Evolutionary conservation across 2,329 filamentous ascomycete species (phyloP).

Genomic region (Colletotrichum somersetense): DNA sequence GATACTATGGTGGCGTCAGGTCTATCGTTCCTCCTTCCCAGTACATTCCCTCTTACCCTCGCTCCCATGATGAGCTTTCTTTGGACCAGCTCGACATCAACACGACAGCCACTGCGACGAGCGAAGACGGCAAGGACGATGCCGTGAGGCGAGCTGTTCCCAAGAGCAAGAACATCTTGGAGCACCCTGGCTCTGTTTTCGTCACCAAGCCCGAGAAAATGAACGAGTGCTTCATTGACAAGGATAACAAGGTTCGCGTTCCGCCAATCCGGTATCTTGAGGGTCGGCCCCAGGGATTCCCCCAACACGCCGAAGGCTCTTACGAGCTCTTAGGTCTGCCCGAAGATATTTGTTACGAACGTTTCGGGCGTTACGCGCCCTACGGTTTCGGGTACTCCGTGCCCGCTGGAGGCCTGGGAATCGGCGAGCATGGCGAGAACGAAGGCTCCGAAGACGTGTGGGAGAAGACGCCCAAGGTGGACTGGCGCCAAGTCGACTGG

Average conservation of each 20-base stretch:
- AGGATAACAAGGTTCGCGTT: conserved; percentile 71
- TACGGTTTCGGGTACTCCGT: conserved; percentile 91
- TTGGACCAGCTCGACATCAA: conserved; percentile 56
- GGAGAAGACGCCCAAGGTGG: conserved; percentile 77
- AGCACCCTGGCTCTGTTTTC: conserved; percentile 54
- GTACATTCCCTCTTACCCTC: conserved; percentile 86
- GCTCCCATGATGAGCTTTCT: conserved; percentile 69
- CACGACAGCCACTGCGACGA: conserved; percentile 45
- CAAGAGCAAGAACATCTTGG: conserved; percentile 66
- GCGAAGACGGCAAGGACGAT: conserved; percentile 46
- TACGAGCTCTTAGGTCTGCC: conserved; percentile 83
- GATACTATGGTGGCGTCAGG: conserved; percentile 91
- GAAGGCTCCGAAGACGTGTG: conserved; percentile 86
- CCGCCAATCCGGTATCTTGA: conserved; percentile 80
- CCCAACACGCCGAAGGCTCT: conserved; percentile 86
- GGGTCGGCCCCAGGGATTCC: conserved; percentile 86
- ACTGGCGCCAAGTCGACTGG: conserved; percentile 85
- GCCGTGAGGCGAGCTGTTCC: conserved; percentile 53
- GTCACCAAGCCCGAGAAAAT: conserved; percentile 62
- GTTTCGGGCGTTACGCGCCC: conserved; percentile 87
- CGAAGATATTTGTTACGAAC: conserved; percentile 92
- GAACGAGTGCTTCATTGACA: conserved; percentile 84
- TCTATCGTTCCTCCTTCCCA: conserved; percentile 74
- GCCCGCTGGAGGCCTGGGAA: conserved; percentile 82
- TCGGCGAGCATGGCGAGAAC: conserved; percentile 86